Evolutionary conservation across 2,329 filamentous ascomycete genomes (phyloP).

Genomic region (Mariannaea elegans): DNA sequence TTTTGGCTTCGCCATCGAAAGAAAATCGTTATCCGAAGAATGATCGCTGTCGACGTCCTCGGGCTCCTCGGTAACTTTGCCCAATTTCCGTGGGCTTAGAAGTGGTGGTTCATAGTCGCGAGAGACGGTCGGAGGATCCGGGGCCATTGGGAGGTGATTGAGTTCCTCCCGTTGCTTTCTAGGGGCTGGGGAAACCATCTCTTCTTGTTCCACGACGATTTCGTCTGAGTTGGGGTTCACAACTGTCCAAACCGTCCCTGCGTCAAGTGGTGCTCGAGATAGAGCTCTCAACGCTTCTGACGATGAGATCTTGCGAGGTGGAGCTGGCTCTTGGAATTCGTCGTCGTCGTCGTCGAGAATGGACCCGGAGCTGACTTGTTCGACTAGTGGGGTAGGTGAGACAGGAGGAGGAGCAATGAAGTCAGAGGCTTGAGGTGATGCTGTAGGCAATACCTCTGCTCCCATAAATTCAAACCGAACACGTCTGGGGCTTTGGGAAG

Average conservation of each 20-base stretch:
- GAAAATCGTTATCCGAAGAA: constrained; percentile 52
- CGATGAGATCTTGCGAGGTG: constrained; percentile 64
- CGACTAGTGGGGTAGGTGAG: constrained; percentile 37
- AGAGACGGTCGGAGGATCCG: constrained; percentile 28
- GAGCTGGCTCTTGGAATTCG: constrained; percentile 50
- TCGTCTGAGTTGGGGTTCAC: constrained; percentile 50
- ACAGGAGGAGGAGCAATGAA: constrained; percentile 41
- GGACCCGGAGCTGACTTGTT: constrained; percentile 41
- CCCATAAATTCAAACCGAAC: constrained; percentile 71
- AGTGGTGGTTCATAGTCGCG: constrained; percentile 29
- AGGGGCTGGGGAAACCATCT: constrained; percentile 19
- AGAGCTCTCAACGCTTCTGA: constrained; percentile 63
- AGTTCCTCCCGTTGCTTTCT: constrained; percentile 8
- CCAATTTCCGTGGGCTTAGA: constrained; percentile 28
- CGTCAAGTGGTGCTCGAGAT: constrained; percentile 61
- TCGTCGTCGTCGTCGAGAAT: constrained; percentile 52
- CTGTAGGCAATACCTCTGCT: constrained; percentile 67
- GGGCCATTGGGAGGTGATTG: constrained; percentile 20
- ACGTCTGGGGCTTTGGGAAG: constrained; percentile 63
- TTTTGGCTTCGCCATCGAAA: constrained; percentile 51
- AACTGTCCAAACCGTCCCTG: constrained; percentile 60
- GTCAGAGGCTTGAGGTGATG: constrained; percentile 58
- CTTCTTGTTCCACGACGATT: constrained; percentile 28
- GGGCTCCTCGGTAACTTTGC: constrained; percentile 40
- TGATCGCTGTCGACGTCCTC: constrained; percentile 40